Evolutionary conservation across 805 yeast genomes (phyloP).

Genomic region (Yamadazyma nakazawae): DNA sequence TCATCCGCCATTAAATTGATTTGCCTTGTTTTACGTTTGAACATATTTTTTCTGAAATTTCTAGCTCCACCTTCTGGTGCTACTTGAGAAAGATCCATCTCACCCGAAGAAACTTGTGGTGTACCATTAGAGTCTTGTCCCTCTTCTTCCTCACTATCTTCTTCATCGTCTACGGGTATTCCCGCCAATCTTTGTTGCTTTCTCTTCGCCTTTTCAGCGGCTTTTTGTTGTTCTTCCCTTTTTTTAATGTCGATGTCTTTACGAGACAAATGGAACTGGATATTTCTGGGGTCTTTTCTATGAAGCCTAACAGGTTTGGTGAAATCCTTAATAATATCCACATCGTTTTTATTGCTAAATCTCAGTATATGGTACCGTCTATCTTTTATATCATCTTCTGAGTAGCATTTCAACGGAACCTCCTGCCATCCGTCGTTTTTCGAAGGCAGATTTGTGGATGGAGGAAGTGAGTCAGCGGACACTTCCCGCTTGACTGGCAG

Average conservation of each 20-base stretch:
- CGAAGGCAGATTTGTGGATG: neutral
- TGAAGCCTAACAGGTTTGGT: slow-evolving; percentile 83
- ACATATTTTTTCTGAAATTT: slow-evolving; percentile 51
- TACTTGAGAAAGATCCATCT: slow-evolving; percentile 58
- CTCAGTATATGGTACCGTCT: slow-evolving; percentile 76
- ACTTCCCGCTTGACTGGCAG: slow-evolving; percentile 1
- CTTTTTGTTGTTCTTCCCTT: slow-evolving; percentile 30
- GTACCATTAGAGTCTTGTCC: slow-evolving; percentile 10
- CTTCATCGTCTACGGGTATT: slow-evolving; percentile 17
- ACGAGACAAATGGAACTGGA: slow-evolving; percentile 80
- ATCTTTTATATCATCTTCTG: slow-evolving; percentile 66
- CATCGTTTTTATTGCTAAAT: slow-evolving; percentile 68
- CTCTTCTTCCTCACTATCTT: slow-evolving; percentile 17
- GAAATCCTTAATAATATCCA: slow-evolving; percentile 71
- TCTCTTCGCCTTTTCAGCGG: slow-evolving; percentile 21
- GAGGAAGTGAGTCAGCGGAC: slow-evolving; percentile 1
- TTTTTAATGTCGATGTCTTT: slow-evolving; percentile 64
- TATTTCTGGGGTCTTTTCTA: slow-evolving; percentile 87
- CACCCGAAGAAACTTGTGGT: slow-evolving; percentile 19
- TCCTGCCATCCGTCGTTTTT: slow-evolving; percentile 39
- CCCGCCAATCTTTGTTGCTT: slow-evolving; percentile 16
- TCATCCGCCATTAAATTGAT: slow-evolving; percentile 76
- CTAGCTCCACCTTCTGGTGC: slow-evolving; percentile 94
- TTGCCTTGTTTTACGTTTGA: slow-evolving; percentile 82
- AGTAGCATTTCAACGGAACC: slow-evolving; percentile 68